Percentiles rank a stretch among this genome's conserved stretches.
Conservation (phyloP, 169 alveolate species). For the Plasmodium coatneyi region DNA sequence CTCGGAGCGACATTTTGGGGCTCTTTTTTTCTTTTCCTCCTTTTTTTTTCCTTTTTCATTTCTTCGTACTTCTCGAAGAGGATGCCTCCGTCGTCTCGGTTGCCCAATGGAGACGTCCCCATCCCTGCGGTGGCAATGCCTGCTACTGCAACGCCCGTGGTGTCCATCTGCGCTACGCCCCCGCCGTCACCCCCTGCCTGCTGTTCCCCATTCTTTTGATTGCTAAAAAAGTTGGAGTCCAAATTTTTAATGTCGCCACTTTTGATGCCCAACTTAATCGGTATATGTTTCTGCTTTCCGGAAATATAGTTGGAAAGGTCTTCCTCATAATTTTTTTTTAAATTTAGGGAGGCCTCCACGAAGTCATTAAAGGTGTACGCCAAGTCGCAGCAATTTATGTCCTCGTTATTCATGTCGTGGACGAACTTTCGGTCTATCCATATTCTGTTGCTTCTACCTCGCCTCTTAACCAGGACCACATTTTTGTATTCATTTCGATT, state of each 20-base stretch:
- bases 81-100: background rate
- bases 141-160: background rate
- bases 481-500: slow-evolving; percentile 43
- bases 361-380: slow-evolving; percentile 42
- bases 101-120: background rate
- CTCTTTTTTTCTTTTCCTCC: slow-evolving; percentile 23
- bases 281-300: slow-evolving; percentile 24
- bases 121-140: background rate
- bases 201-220: slow-evolving; percentile 13
- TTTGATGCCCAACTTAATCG: slow-evolving; percentile 30
- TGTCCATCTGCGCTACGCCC: background rate
- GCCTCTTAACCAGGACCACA: slow-evolving; percentile 48
- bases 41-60: slow-evolving; percentile 27
- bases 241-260: slow-evolving; percentile 34
- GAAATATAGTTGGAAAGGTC: slow-evolving; percentile 11
- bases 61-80: slow-evolving; percentile 12
- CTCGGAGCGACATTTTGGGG: background rate
- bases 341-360: slow-evolving; percentile 27
- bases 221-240: slow-evolving; percentile 19
- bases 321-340: slow-evolving; percentile 53
- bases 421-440: slow-evolving; percentile 70
- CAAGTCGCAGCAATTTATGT: slow-evolving; percentile 28
- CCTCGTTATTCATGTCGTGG: slow-evolving; percentile 20
- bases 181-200: background rate
- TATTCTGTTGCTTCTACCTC: slow-evolving; percentile 66